Conservation (phyloP, 495 filamentous ascomycete genomes). For the Extremus antarcticus region DNA sequence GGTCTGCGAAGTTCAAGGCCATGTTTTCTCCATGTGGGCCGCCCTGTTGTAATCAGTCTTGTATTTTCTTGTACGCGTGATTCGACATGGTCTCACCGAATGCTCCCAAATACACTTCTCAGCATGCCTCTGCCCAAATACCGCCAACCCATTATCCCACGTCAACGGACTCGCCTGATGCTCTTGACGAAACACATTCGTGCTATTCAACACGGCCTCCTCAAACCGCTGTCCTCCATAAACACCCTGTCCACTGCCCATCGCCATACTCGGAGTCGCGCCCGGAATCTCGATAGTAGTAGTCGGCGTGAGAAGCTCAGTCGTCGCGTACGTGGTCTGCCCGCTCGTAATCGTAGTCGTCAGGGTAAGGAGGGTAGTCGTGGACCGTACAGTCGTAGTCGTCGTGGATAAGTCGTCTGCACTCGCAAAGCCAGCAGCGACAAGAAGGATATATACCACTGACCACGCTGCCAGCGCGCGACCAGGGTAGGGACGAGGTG, state of each 20-base stretch:
- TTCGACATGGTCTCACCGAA: constrained; percentile 32
- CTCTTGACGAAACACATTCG: constrained; percentile 53
- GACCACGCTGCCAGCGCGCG: constrained; percentile 5
- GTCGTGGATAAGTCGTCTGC: neutral
- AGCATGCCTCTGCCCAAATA: constrained; percentile 44
- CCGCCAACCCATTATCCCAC: constrained; percentile 57
- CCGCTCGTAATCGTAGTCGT: constrained; percentile 13
- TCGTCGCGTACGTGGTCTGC: neutral
- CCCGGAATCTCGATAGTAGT: neutral
- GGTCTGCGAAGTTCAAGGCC: constrained; percentile 54
- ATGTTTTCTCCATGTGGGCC: constrained; percentile 73
- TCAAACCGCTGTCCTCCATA: constrained; percentile 10
- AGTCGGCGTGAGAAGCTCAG: neutral
- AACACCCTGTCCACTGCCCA: neutral
- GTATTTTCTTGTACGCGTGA: neutral
- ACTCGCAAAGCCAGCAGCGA: neutral
- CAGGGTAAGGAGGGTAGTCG: constrained; percentile 7
- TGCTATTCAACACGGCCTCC: constrained; percentile 47
- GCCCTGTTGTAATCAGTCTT: constrained; percentile 28
- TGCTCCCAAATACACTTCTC: constrained; percentile 50
- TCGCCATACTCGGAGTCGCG: neutral
- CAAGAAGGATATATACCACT: neutral
- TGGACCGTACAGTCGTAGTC: constrained; percentile 11
- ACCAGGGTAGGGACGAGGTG: neutral
- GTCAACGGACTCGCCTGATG: constrained; percentile 50